Base-by-base conservation (phyloP, 192 early-diverging fungal species). In the Pilaira anomala region DNA sequence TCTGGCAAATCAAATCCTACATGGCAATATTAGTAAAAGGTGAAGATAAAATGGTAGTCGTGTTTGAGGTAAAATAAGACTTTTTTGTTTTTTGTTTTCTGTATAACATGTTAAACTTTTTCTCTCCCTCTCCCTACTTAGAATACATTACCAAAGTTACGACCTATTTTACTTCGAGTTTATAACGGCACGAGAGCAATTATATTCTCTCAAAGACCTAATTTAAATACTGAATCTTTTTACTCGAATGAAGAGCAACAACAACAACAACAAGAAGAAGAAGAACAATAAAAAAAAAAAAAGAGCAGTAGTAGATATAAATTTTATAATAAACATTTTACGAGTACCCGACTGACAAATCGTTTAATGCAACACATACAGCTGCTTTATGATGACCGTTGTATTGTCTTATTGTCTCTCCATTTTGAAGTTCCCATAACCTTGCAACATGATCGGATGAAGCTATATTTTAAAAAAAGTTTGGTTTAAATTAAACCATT, bases 351-450 rank as follows among this genome's bases (percentile, higher is more conserved):
- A 82, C 75, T n/a, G 80, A 83, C 39, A 85, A 65, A 77, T 94
- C 93, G 68, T 94, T 92, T 52, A 94, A 69, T 14, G 93, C 93
- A 42, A 92, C 85, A 76, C 90, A 91, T 19, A 91, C 88, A 26
- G 91, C 91, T 0, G 93, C 88, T 63, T 94, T 94, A 61, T 92
- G 88, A 62, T 94, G 93, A 11, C 93, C 93, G 70, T 90, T 92
- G 75, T 93, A 94, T 58, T 93, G 88, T 21, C 89, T 83, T 51
- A 92, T 88, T 1, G 89, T 90, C 49, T 92, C 88, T 19, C 87
- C 89, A 1, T 85, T 78, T 1, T 83, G 66, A 21, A 94, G 69
- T 62, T 94, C 90, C 93, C 93, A 94, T 25, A 94, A 63, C 19
- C 88, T 62, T 6, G 93, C 91, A 6, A 85, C 80, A 72, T 93